Conservation (phyloP, 164 flowering plant genomes). For the Piper betle region DNA sequence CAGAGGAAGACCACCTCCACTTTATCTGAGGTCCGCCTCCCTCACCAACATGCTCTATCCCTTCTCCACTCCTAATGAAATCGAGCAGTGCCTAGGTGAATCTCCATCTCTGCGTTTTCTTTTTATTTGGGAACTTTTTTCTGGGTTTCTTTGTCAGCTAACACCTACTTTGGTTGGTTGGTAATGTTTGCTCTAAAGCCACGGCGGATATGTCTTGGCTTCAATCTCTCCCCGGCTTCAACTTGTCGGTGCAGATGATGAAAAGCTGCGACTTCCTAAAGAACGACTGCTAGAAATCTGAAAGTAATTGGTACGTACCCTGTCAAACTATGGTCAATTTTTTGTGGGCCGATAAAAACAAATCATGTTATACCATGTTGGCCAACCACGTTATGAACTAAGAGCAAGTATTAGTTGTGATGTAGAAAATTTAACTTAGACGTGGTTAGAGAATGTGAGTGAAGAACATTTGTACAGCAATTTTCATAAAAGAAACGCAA, state of each 20-base stretch:
- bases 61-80: background rate
- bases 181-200: background rate
- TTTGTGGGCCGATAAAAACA: background rate
- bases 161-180: background rate
- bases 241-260: background rate
- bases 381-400: no score
- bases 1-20: background rate
- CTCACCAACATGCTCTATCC: conserved; percentile 1
- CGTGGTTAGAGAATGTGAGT: no score
- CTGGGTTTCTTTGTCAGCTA: background rate
- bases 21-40: background rate
- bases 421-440: no score
- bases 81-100: background rate
- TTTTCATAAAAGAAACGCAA: no score
- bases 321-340: background rate
- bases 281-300: background rate
- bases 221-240: background rate
- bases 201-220: background rate
- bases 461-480: no score
- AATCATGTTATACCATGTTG: no score
- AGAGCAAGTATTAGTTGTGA: no score
- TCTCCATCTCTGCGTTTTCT: background rate
- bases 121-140: background rate
- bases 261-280: background rate
- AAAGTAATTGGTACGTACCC: background rate